phyloP scores from a whole-genome alignment of 192 early-diverging fungal genomes.

The Linnemannia exigua region DNA sequence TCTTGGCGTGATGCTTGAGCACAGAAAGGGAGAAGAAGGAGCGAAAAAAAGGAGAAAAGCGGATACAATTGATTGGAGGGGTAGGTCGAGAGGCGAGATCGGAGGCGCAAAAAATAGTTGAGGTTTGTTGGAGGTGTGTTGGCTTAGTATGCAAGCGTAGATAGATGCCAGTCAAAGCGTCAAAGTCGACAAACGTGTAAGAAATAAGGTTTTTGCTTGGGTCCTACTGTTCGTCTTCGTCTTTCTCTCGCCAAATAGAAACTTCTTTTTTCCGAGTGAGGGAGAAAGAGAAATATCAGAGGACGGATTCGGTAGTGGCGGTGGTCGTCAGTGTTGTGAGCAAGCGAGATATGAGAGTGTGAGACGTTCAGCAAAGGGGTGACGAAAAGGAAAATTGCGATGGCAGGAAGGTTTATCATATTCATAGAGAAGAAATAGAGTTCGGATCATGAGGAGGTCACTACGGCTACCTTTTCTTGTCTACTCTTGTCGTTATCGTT shows the following conservation, averaged over 20 bases:
- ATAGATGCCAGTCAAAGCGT: background rate
- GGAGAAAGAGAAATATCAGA: background rate
- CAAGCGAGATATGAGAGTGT: background rate
- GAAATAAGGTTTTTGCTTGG: background rate
- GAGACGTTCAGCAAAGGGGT: background rate
- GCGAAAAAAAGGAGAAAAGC: background rate
- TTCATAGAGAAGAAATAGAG: too few species aligned
- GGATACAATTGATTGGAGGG: background rate
- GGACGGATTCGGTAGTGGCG: background rate
- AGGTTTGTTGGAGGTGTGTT: background rate
- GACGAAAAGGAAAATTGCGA: background rate
- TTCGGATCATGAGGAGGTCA: too few species aligned
- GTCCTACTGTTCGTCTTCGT: background rate
- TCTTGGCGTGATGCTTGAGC: background rate
- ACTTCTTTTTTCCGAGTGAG: background rate
- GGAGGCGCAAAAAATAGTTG: background rate
- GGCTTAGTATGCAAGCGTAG: background rate
- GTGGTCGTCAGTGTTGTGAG: background rate
- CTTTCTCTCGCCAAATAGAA: background rate
- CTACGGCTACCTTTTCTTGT: background rate
- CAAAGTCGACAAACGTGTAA: background rate
- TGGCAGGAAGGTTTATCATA: background rate
- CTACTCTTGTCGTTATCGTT: background rate
- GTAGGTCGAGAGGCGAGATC: background rate
- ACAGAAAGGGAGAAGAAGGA: background rate